These are phyloP conservation scores for Monosporascus sp. DNA, from an alignment of 2,329 filamentous ascomycete genomes.

Conservation along the genomic window DNA sequence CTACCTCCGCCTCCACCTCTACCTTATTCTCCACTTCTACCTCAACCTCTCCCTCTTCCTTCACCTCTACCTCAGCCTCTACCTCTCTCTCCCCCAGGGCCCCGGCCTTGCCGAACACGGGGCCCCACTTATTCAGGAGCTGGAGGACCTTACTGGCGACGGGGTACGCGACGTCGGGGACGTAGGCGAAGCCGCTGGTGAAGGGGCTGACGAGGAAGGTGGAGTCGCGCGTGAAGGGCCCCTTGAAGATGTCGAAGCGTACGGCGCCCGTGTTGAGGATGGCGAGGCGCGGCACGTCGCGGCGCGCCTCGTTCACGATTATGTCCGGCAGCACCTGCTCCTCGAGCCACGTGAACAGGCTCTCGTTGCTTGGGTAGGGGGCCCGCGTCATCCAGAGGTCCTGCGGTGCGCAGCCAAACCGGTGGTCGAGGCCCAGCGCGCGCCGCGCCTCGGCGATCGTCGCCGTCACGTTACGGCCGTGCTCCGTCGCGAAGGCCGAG, in stretches of 20 bases:
- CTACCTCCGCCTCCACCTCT: neutral
- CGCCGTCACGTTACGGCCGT: conserved; percentile 65
- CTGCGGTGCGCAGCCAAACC: conserved; percentile 77
- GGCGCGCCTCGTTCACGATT: conserved; percentile 51
- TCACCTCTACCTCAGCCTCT: neutral
- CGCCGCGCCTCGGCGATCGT: conserved; percentile 66
- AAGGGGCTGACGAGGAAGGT: conserved; percentile 88
- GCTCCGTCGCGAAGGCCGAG: conserved; percentile 67
- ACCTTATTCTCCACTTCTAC: neutral
- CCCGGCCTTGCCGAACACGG: conserved; percentile 34
- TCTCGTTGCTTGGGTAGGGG: conserved; percentile 66
- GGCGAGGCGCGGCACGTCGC: conserved; percentile 60
- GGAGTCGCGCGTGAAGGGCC: conserved; percentile 81
- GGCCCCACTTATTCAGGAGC: conserved; percentile 50
- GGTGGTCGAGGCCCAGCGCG: conserved; percentile 64
- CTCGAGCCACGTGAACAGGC: conserved; percentile 77
- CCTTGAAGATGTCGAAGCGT: conserved; percentile 93
- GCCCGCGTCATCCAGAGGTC: conserved; percentile 77
- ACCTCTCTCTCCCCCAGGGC: neutral
- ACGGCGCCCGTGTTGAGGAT: conserved; percentile 87
- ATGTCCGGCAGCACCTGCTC: conserved; percentile 67
- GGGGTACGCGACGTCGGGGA: conserved; percentile 75
- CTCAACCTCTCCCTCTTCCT: too few species aligned
- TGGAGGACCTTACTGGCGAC: conserved; percentile 64
- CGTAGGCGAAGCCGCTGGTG: conserved; percentile 67